Base-by-base conservation (phyloP, 2,329 filamentous ascomycete genomes). In the Colletotrichum scovillei region DNA sequence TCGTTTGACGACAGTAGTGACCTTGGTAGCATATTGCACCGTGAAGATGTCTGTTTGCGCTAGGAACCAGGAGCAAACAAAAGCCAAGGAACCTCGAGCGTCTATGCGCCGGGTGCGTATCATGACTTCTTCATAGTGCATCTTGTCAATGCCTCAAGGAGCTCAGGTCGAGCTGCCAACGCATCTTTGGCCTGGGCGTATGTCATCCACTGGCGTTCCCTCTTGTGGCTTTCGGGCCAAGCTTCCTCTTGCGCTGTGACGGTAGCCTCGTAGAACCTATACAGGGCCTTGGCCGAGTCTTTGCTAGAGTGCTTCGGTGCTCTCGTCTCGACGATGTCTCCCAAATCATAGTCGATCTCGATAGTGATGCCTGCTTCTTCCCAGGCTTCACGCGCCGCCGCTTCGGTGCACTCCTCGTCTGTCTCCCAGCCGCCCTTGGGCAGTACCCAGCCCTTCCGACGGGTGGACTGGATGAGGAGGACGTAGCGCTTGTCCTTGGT, bases 381-480 rank as follows among this genome's bases (percentile, higher is more conserved):
- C 97, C 97, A 98, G 74, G 97, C 97, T 84, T 99, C 97, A 77
- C 97, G 87, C 87, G 93, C 84, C 69, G 97, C 97, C 70, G 97
- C 74, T 81, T 96, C 90, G 75, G 93, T 91, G 75, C 94, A 97
- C 75, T 92, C 90, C 85, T 99, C 97, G 83, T 99, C 97, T 42
- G 92, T 93, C 84, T 99, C 97, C 95, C 97, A 99, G 74, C 97
- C 97, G 80, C 97, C 97, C 83, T 99, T 99, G 74, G 97, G 97
- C 72, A 99, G 88, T 56, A 99, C 97, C 97, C 97, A 99, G 79
- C 94, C 94, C 82, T 94, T 94, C 79, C 95, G 92, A 76, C 94
- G 91, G 65, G 94, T 96, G 67, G 95, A 98, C 86, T 98, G 95
- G 79, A 98, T 98, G 78, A 99, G 88, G 78, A 99, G 89, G 74